Percentiles rank a stretch among this genome's conserved stretches.
phyloP scores from a whole-genome alignment of 495 filamentous ascomycete species.

The Cercophora sp. region DNA sequence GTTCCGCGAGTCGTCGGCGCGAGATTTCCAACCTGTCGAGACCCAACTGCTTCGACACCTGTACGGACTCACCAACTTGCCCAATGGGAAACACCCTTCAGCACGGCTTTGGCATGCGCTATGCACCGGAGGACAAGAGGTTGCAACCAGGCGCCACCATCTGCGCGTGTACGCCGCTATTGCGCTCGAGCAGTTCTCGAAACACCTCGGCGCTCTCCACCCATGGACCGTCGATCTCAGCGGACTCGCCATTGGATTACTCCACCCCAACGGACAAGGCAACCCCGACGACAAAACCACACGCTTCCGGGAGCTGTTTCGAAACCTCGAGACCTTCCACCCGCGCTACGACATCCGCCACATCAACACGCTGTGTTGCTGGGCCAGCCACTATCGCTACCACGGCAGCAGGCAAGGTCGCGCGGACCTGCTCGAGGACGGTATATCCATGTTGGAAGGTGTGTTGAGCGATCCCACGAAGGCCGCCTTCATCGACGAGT shows the following conservation, averaged over 20 bases:
- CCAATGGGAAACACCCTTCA: not conserved
- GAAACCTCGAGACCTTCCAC: too few relatives aligned
- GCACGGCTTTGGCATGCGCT: not conserved
- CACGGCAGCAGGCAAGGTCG: not conserved
- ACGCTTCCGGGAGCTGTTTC: not conserved
- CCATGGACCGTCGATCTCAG: slow-evolving; percentile 6
- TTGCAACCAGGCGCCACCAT: not conserved
- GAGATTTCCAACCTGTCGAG: slow-evolving; percentile 4
- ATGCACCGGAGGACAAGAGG: not conserved
- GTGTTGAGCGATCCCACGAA: not conserved
- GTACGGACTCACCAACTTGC: not conserved
- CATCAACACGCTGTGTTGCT: not conserved
- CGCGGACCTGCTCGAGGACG: not conserved
- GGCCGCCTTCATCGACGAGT: not conserved
- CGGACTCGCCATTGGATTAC: slow-evolving; percentile 2
- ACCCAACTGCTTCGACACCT: slow-evolving; percentile 1
- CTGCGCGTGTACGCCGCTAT: not conserved
- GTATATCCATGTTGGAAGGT: not conserved
- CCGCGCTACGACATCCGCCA: not conserved
- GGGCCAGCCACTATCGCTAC: not conserved
- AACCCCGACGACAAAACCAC: slow-evolving; percentile 1
- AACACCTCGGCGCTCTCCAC: slow-evolving; percentile 1
- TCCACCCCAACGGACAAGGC: slow-evolving; percentile 4
- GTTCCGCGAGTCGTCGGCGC: slow-evolving; percentile 7
- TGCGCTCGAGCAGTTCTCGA: not conserved